phyloP scores from a whole-genome alignment of 2,329 filamentous ascomycete species.

The Ceratocystis alfenasii region DNA sequence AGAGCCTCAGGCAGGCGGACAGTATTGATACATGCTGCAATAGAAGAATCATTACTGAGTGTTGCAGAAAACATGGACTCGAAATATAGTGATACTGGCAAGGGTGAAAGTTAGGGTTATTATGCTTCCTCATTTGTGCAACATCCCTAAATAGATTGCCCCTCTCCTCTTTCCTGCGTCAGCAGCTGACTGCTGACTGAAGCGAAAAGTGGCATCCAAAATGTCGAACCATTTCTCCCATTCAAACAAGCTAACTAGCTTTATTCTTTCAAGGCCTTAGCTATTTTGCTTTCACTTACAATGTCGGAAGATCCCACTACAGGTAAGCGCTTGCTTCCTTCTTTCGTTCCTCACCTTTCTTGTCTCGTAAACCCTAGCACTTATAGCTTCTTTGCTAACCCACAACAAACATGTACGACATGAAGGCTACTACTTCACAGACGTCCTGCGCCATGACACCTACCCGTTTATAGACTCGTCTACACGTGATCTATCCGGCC shows the following conservation, averaged over 20 bases:
- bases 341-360: not conserved
- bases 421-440: slow-evolving; percentile 26
- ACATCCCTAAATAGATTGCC: not conserved
- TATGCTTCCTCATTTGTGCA: not conserved
- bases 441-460: slow-evolving; percentile 36
- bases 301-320: slow-evolving; percentile 14
- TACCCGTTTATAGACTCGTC: slow-evolving; percentile 40
- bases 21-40: slow-evolving; percentile 19
- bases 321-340: not conserved
- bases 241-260: not conserved
- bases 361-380: not conserved
- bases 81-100: not conserved
- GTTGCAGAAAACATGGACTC: not conserved
- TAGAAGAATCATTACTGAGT: not conserved
- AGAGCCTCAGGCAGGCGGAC: slow-evolving; percentile 22
- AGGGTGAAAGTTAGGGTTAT: not conserved
- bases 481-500: slow-evolving; percentile 31
- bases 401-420: not conserved
- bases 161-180: not conserved
- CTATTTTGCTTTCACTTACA: not conserved
- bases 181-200: not conserved
- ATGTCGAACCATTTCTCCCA: not conserved
- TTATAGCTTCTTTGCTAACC: not conserved
- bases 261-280: too few relatives aligned
- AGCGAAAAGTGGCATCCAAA: not conserved